Evolutionary conservation across 805 yeast genomes (phyloP), one percentile per base, ranked within the genome.

Genomic region (Pichia deserticola): DNA sequence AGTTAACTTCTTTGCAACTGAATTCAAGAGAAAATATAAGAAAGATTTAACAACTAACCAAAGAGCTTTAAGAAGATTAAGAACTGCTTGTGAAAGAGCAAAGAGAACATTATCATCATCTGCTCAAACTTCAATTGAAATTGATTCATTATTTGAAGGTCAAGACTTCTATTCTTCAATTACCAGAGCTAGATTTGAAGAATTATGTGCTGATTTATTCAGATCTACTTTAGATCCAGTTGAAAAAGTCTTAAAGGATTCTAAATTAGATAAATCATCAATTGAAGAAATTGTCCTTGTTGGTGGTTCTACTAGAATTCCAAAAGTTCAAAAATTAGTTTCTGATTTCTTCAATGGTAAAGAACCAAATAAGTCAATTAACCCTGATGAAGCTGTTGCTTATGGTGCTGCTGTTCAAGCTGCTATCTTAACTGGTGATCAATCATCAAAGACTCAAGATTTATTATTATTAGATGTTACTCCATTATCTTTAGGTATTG

Each of bases 381-480:
- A 89, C 83, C 97, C 97, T 63, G 97, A 89, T 78, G 97, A 89
- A 78, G 97, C 97, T 66, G 97, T 89, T 73, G 97, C 97, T 65
- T 89, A 89, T 76, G 97, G 97, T 84, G 97, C 97, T 60, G 97
- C 97, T 58, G 97, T 89, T 60, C 97, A 89, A 79, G 97, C 96
- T 60, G 97, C 97, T 61, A 89, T 89, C 68, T 80, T 89, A 69
- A 82, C 96, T 51, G 97, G 97, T 76, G 96, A 89, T 75, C 83
- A 90, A 60, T 88, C 97, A 38, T 82, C 96, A 53, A 88, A 89
- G 54, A 89, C 97, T 55, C 96, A 89, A 78, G 97, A 89, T 71
- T 77, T 89, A 70, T 78, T 90, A 67, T 79, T 90, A 66, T 81
- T 90, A 69, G 98, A 90, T 81, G 97, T 90, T 68, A 93, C 97